Percentiles rank a stretch among this genome's conserved stretches.
phyloP scores from a whole-genome alignment of 2,329 filamentous ascomycete species.

The Curvularia sp. region DNA sequence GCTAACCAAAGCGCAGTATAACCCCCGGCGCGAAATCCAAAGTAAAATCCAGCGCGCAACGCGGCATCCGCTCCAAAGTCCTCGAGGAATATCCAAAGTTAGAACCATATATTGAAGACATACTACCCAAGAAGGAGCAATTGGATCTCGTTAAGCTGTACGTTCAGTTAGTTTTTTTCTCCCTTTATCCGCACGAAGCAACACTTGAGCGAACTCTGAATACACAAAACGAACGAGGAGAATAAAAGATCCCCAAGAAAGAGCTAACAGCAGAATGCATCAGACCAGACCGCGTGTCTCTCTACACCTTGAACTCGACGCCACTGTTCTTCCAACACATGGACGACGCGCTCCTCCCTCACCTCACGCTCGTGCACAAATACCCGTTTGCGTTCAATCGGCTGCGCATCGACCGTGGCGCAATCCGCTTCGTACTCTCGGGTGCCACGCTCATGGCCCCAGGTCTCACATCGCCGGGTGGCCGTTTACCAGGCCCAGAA shows the following conservation, averaged over 20 bases:
- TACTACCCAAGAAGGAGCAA: slow-evolving; percentile 93
- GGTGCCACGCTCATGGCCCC: slow-evolving; percentile 97
- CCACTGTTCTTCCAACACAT: slow-evolving; percentile 93
- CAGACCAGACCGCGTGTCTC: slow-evolving; percentile 82
- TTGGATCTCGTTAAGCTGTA: slow-evolving; percentile 88
- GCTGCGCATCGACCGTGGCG: slow-evolving; percentile 90
- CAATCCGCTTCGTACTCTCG: slow-evolving; percentile 93
- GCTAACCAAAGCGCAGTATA: slow-evolving; percentile 62
- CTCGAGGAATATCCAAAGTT: slow-evolving; percentile 86
- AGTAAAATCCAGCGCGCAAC: slow-evolving; percentile 95
- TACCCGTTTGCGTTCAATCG: slow-evolving; percentile 85
- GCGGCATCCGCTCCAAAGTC: slow-evolving; percentile 81
- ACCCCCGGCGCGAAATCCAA: slow-evolving; percentile 84
- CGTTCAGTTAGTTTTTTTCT: slow-evolving; percentile 19
- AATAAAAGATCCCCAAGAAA: neutral
- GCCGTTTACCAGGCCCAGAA: slow-evolving; percentile 70
- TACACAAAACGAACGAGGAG: neutral
- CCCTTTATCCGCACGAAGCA: neutral
- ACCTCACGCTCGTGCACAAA: slow-evolving; percentile 86
- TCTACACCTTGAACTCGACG: slow-evolving; percentile 80
- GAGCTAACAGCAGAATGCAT: slow-evolving; percentile 11
- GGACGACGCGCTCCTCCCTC: slow-evolving; percentile 79
- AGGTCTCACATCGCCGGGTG: slow-evolving; percentile 83
- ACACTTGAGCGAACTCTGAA: neutral
- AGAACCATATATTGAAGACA: slow-evolving; percentile 86